A percentile compares a stretch with the other conserved stretches of the same genome.
These are phyloP conservation scores for Mollisia scopiformis DNA, from an alignment of 2,329 filamentous ascomycete species.

Conservation along the genomic window DNA sequence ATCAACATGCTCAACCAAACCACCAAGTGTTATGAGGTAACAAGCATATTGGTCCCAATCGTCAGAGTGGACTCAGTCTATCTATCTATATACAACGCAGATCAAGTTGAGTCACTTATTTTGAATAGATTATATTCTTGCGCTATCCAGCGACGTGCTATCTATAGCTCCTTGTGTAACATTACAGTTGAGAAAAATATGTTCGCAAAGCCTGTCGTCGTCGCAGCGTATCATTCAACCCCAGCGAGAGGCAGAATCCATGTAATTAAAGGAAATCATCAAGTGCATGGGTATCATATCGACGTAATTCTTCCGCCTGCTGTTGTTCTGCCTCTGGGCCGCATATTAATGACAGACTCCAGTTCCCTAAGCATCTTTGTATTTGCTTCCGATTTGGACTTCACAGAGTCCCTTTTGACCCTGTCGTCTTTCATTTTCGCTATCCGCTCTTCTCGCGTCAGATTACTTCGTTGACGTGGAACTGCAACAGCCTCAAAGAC, in stretches of 20 bases:
- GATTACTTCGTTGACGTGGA: slow-evolving; percentile 67
- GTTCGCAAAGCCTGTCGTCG: neutral
- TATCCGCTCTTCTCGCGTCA: slow-evolving; percentile 87
- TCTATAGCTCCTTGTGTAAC: neutral
- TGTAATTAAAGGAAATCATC: slow-evolving; percentile 28
- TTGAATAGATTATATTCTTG: neutral
- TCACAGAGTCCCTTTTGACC: slow-evolving; percentile 69
- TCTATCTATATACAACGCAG: no score
- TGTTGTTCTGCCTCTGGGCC: slow-evolving; percentile 41
- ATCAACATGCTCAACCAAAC: no score
- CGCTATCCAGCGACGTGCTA: neutral
- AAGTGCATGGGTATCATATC: slow-evolving; percentile 35
- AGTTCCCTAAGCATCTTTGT: slow-evolving; percentile 91
- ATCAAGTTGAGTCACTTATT: neutral
- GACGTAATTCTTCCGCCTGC: slow-evolving; percentile 35
- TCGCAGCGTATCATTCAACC: neutral
- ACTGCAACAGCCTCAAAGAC: slow-evolving; percentile 91
- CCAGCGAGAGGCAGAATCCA: neutral
- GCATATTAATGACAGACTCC: slow-evolving; percentile 79
- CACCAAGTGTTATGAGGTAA: no score
- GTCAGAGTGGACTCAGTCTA: no score
- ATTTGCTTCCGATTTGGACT: slow-evolving; percentile 78
- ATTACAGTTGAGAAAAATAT: neutral
- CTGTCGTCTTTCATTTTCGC: slow-evolving; percentile 87
- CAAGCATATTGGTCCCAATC: no score